These are phyloP conservation scores for Podospora comata DNA, from an alignment of 495 filamentous ascomycete genomes.

Conservation along the genomic window DNA sequence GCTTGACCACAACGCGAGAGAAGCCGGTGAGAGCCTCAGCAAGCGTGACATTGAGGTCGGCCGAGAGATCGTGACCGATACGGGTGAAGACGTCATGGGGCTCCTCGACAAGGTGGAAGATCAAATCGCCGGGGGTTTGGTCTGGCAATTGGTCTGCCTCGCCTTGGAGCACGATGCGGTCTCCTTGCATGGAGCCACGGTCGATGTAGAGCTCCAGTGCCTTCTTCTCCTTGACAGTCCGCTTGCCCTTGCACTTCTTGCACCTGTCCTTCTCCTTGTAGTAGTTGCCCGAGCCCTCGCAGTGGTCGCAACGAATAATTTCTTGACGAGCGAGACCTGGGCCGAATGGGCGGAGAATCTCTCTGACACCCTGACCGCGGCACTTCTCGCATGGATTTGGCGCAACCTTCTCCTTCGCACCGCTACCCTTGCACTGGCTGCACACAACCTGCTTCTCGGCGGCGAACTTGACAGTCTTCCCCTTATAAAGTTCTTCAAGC, in stretches of 20 bases:
- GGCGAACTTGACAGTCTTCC: slow-evolving; percentile 93
- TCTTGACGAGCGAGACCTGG: slow-evolving; percentile 77
- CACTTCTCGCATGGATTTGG: slow-evolving; percentile 81
- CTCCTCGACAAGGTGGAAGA: slow-evolving; percentile 81
- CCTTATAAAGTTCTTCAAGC: slow-evolving; percentile 94
- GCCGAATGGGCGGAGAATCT: slow-evolving; percentile 71
- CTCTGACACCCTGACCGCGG: slow-evolving; percentile 68
- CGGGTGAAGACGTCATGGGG: slow-evolving; percentile 77
- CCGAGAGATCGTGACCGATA: slow-evolving; percentile 77
- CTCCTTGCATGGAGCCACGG: slow-evolving; percentile 80
- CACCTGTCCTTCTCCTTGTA: slow-evolving; percentile 94
- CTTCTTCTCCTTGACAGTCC: slow-evolving; percentile 79
- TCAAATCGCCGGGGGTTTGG: slow-evolving; percentile 86
- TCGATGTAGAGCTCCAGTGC: slow-evolving; percentile 95
- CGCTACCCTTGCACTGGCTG: slow-evolving; percentile 77
- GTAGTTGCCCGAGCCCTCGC: slow-evolving; percentile 74
- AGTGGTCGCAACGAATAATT: slow-evolving; percentile 68
- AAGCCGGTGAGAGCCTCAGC: slow-evolving; percentile 86
- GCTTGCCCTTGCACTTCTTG: slow-evolving; percentile 95
- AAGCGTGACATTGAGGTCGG: slow-evolving; percentile 73
- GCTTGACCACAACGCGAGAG: slow-evolving; percentile 83
- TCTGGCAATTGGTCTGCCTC: slow-evolving; percentile 94
- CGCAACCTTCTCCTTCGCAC: slow-evolving; percentile 89
- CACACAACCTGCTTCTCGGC: slow-evolving; percentile 92
- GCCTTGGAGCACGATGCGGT: slow-evolving; percentile 83